Base-by-base conservation (phyloP, 495 filamentous ascomycete genomes). In the Letharia lupina region DNA sequence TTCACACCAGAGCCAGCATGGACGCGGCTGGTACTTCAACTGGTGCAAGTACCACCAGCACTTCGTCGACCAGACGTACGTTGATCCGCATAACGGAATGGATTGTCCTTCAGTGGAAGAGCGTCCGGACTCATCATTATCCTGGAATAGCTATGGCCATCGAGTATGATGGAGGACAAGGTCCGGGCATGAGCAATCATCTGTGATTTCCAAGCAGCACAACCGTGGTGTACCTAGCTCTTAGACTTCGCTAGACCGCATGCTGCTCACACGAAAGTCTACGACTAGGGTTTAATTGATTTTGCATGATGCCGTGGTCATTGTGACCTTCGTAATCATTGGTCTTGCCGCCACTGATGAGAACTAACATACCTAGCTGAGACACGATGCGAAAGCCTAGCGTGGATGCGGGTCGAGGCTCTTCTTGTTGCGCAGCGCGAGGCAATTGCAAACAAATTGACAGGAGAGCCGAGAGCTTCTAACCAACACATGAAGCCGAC, bases 341-440 rank as follows among this genome's bases (percentile, higher is more conserved):
- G 12, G 23, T 54, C 12, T 54, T 33, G 23, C 23, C 23, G 28
- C 52, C 18, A 37, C 15, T 9, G 52, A 56, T 16, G 31, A 56
- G 37, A 0, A 48, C 1, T 28, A 52, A 11, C 28, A 52, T 28
- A 52, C 28, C 28, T 28, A 52, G 48, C n/a, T 52, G 48, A 52
- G 48, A 52, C 7, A 28, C 1, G 20, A n/a, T 28, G 18, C 15
- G 52, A 35, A 35, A 56, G 52, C 52, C 28, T 33, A 40, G 12
- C 39, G 44, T 42, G 57, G 44, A 23, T 39, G 35, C 56, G 44
- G 44, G 9, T 41, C 28, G 31, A 44, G 47, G 35, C 61, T 40
- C 40, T 59, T 33, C 4, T 23, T 60, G 44, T 60, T 61, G 64
- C 37, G 45, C 35, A 61, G 23, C 44, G 50, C n/a, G 48, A 52